These are phyloP conservation scores for Flammula alnicola DNA, from an alignment of 1,284 basidiomycete genomes.

Conservation along the genomic window DNA sequence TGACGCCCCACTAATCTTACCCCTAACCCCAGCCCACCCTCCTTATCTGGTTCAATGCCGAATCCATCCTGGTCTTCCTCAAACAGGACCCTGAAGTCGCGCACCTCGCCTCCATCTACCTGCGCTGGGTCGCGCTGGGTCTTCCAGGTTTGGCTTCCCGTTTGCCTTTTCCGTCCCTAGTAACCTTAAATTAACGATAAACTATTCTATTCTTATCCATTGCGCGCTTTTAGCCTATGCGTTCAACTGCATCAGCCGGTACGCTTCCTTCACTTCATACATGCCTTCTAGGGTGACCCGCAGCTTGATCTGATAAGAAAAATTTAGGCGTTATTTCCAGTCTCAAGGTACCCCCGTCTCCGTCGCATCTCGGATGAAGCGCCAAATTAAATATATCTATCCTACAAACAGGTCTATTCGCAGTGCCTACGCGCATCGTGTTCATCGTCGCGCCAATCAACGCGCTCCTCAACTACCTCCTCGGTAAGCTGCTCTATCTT, in stretches of 20 bases:
- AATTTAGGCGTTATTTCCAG: slow-evolving; percentile 84
- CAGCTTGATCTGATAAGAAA: background rate
- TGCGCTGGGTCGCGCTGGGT: slow-evolving; percentile 80
- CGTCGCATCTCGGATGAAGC: too few relatives aligned
- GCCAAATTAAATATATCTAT: background rate
- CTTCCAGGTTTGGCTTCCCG: slow-evolving; percentile 61
- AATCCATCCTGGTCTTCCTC: slow-evolving; percentile 76
- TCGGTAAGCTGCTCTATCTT: slow-evolving; percentile 56
- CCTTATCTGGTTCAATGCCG: slow-evolving; percentile 82
- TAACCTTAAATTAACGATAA: slow-evolving; percentile 2
- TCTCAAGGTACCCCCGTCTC: slow-evolving; percentile 73
- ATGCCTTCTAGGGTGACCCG: background rate
- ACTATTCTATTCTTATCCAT: slow-evolving; percentile 9
- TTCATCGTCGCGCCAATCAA: slow-evolving; percentile 89
- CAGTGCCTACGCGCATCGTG: slow-evolving; percentile 86
- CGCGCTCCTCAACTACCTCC: slow-evolving; percentile 79
- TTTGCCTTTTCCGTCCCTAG: slow-evolving; percentile 13
- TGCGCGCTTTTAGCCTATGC: slow-evolving; percentile 73
- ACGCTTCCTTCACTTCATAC: slow-evolving; percentile 20
- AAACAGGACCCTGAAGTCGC: slow-evolving; percentile 91
- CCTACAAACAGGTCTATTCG: slow-evolving; percentile 72
- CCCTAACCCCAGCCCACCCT: slow-evolving; percentile 76
- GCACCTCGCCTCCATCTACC: slow-evolving; percentile 74
- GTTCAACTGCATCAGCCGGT: slow-evolving; percentile 74
- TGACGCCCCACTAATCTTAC: too few relatives aligned